These are phyloP conservation scores for Cornus suecica DNA, from an alignment of 148 eudicot genomes.

Conservation along the genomic window DNA sequence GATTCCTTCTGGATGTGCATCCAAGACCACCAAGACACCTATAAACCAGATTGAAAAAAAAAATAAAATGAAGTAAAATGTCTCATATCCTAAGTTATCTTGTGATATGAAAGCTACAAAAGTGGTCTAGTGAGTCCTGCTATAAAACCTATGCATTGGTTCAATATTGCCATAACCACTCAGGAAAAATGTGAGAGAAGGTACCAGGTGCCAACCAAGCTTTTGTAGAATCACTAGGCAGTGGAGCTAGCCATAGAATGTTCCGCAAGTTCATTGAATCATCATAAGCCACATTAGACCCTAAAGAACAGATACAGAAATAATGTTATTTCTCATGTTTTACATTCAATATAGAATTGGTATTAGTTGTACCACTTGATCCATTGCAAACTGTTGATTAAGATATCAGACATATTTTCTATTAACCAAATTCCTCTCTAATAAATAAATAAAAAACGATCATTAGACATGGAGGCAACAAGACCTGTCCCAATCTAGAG, in stretches of 20 bases:
- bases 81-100: too few species aligned
- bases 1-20: constrained; percentile 88
- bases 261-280: constrained; percentile 81
- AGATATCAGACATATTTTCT: background rate
- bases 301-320: constrained; percentile 35
- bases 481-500: background rate
- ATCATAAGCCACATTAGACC: constrained; percentile 66
- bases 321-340: background rate
- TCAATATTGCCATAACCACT: background rate
- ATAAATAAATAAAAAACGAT: too few species aligned
- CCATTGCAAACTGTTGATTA: constrained; percentile 5
- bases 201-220: constrained; percentile 85
- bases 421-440: background rate
- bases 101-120: background rate
- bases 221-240: constrained; percentile 57
- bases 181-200: constrained; percentile 10
- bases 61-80: background rate
- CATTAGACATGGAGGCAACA: too few species aligned
- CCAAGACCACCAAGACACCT: constrained; percentile 92
- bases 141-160: background rate
- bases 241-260: constrained; percentile 97
- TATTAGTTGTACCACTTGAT: background rate
- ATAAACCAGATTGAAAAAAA: constrained; percentile 15
- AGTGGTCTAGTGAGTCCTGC: background rate
- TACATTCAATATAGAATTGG: background rate